Percentiles rank a stretch among this genome's conserved stretches.
Conservation (phyloP, 495 filamentous ascomycete species). For the Lasiosphaeris hirsuta region DNA sequence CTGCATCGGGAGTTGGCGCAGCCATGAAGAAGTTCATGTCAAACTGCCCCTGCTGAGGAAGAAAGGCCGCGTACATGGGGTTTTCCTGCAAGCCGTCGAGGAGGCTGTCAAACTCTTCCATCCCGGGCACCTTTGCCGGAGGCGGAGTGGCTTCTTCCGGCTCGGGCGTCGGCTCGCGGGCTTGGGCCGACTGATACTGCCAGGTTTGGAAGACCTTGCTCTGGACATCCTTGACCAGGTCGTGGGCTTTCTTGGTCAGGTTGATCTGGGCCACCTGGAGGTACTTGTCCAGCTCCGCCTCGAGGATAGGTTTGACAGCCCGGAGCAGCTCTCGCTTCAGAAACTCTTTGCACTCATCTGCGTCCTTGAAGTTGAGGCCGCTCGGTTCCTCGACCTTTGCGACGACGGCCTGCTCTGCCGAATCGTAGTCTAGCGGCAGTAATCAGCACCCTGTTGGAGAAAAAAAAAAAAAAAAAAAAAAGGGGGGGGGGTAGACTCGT, state of each 20-base stretch:
- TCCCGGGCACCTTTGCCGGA: too few relatives aligned
- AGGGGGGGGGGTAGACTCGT: neutral
- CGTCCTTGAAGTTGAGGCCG: slow-evolving; percentile 11
- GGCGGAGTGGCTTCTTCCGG: neutral
- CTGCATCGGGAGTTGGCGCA: neutral
- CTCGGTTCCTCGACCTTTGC: neutral
- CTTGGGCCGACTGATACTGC: slow-evolving; percentile 19
- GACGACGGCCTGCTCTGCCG: neutral
- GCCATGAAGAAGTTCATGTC: neutral
- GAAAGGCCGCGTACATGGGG: neutral
- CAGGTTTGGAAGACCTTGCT: slow-evolving; percentile 18
- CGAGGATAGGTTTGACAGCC: slow-evolving; percentile 18
- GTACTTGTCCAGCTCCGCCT: slow-evolving; percentile 22
- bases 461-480: too few relatives aligned
- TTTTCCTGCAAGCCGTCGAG: neutral
- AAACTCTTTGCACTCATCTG: slow-evolving; percentile 21
- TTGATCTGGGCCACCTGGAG: slow-evolving; percentile 17
- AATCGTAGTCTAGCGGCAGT: slow-evolving; percentile 20
- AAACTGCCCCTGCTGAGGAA: neutral
- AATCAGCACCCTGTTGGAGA: neutral
- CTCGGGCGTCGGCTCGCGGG: neutral
- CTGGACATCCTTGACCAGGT: slow-evolving; percentile 19
- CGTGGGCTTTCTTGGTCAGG: slow-evolving; percentile 17
- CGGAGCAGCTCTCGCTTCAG: slow-evolving; percentile 20
- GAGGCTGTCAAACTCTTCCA: neutral